Percentiles rank a stretch among this genome's conserved stretches.
These are phyloP conservation scores for Epicoccum sorghinum DNA, from an alignment of 2,329 filamentous ascomycete genomes.

Conservation along the genomic window DNA sequence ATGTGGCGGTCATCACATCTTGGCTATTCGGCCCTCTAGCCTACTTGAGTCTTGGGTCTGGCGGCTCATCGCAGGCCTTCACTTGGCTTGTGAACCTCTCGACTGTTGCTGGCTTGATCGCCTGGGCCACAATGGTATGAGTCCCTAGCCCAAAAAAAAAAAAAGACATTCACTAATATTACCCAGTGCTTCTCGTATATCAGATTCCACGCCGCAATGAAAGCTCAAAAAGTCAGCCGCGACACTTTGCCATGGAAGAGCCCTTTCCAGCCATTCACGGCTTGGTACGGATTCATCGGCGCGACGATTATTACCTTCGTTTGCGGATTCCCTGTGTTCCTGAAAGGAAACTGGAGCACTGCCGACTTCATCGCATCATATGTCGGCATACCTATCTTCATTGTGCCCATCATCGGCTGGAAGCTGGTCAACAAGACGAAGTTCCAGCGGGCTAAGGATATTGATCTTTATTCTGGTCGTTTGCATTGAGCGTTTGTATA, in stretches of 20 bases:
- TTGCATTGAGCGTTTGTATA: not conserved
- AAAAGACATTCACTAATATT: too few species aligned
- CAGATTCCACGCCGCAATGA: conserved; percentile 70
- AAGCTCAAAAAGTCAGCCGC: conserved; percentile 65
- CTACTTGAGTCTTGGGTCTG: conserved; percentile 74
- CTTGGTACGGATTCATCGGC: conserved; percentile 65
- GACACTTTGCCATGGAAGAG: conserved; percentile 69
- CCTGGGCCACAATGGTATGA: conserved; percentile 49
- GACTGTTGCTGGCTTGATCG: conserved; percentile 66
- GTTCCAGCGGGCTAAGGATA: conserved; percentile 21
- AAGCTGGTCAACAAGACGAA: conserved; percentile 23
- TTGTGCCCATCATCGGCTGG: conserved; percentile 26
- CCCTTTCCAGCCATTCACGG: conserved; percentile 70
- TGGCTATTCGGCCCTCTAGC: conserved; percentile 61
- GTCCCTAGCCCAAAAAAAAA: too few species aligned
- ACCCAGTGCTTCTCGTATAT: conserved; percentile 66
- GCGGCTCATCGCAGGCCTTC: conserved; percentile 66
- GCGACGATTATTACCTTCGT: conserved; percentile 73
- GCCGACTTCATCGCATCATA: conserved; percentile 57
- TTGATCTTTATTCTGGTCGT: conserved; percentile 22
- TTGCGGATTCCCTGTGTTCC: conserved; percentile 74
- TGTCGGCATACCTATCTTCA: conserved; percentile 48
- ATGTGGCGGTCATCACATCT: conserved; percentile 68
- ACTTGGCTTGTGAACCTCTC: conserved; percentile 73
- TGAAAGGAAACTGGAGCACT: conserved; percentile 67